Percentiles rank a stretch among this genome's conserved stretches.
Evolutionary conservation across 768 basidiomycete genomes (phyloP).

Genomic region (Pleurotus giganteus): DNA sequence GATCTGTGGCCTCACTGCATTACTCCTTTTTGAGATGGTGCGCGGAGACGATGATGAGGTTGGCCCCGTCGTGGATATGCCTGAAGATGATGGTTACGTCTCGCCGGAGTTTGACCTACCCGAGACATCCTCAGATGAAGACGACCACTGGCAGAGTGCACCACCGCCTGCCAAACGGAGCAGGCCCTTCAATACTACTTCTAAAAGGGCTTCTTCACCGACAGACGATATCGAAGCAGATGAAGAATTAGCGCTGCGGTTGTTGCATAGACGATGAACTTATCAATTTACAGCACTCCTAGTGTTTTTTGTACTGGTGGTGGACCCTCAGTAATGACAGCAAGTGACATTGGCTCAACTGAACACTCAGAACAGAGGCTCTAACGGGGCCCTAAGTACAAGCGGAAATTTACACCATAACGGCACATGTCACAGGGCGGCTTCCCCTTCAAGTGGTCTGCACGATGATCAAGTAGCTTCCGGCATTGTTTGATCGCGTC

Average conservation of each 20-base stretch:
- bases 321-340: neutral
- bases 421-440: too few species aligned
- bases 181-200: slow-evolving; percentile 16
- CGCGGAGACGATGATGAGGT: neutral
- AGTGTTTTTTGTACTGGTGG: neutral
- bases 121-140: slow-evolving; percentile 22
- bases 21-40: neutral
- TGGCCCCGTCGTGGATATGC: slow-evolving; percentile 11
- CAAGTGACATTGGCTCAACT: too few species aligned
- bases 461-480: too few species aligned
- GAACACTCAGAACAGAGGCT: too few species aligned
- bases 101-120: slow-evolving; percentile 68
- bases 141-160: slow-evolving; percentile 30
- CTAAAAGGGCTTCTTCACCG: slow-evolving; percentile 13
- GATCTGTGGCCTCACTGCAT: neutral
- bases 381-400: too few species aligned
- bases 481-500: too few species aligned
- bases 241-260: slow-evolving; percentile 57
- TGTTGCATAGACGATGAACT: slow-evolving; percentile 39
- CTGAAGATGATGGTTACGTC: slow-evolving; percentile 63
- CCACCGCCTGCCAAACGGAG: slow-evolving; percentile 31
- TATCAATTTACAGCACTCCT: neutral
- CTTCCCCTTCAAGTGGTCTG: too few species aligned
- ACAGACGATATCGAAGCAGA: slow-evolving; percentile 29
- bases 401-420: too few species aligned